Evolutionary conservation across 441 rosid genomes (phyloP).

Genomic region (Eutrema salsugineum): DNA sequence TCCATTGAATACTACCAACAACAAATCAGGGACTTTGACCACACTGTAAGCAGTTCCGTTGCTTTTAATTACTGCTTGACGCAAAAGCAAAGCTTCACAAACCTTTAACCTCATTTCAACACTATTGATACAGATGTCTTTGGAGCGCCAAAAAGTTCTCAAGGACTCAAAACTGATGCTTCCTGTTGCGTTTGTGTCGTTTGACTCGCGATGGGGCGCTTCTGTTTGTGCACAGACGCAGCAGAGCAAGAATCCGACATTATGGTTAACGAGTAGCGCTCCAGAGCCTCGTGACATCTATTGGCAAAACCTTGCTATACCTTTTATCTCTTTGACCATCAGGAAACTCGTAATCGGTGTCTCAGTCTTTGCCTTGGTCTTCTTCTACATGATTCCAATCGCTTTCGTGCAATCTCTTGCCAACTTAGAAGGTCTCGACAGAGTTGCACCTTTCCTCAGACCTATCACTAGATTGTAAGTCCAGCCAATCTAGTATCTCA

Average conservation of each 20-base stretch:
- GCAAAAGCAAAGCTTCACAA: neutral
- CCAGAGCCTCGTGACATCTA: conserved; percentile 95
- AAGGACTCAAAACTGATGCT: conserved; percentile 64
- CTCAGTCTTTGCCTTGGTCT: conserved; percentile 78
- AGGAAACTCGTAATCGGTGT: conserved; percentile 70
- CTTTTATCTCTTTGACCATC: conserved; percentile 79
- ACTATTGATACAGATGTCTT: conserved; percentile 48
- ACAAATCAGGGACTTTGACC: conserved; percentile 57
- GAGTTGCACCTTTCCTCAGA: conserved; percentile 91
- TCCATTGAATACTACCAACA: conserved; percentile 82
- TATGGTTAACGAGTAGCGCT: conserved; percentile 92
- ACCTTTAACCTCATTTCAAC: conserved; percentile 6
- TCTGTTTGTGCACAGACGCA: conserved; percentile 97
- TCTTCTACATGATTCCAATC: conserved; percentile 97
- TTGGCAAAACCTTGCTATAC: conserved; percentile 90
- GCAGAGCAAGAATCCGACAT: conserved; percentile 87
- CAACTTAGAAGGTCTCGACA: conserved; percentile 85
- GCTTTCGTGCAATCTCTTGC: conserved; percentile 99
- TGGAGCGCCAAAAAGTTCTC: conserved; percentile 71
- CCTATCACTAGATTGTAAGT: conserved; percentile 90
- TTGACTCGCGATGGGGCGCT: conserved; percentile 93
- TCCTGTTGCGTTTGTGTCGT: conserved; percentile 86
- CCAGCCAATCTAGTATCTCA: neutral
- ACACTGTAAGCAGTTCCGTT: conserved; percentile 45
- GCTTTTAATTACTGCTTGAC: neutral